Conservation (phyloP, 805 yeast genomes). For the Lipomyces sp. region DNA sequence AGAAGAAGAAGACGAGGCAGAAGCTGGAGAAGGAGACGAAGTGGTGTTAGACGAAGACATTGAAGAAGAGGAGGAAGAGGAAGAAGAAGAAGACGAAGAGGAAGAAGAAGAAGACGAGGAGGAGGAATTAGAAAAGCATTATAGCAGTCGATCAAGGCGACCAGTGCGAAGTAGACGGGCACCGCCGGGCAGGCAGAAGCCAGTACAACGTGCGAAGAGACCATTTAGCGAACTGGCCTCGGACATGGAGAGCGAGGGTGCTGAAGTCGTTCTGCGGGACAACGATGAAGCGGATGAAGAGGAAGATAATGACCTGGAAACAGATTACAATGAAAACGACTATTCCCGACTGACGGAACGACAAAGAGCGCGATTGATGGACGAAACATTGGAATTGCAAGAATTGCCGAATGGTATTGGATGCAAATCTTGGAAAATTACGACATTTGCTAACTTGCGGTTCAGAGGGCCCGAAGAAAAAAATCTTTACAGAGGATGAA, state of each 20-base stretch:
- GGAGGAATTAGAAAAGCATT: slow-evolving; percentile 7
- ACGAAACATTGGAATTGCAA: slow-evolving; percentile 39
- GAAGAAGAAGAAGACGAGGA: slow-evolving; percentile 36
- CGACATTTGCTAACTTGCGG: slow-evolving; percentile 39
- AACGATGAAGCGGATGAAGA: slow-evolving; percentile 37
- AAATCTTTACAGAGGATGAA: slow-evolving; percentile 80
- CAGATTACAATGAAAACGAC: slow-evolving; percentile 27
- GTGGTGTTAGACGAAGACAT: slow-evolving; percentile 14
- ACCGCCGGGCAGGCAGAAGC: slow-evolving; percentile 2
- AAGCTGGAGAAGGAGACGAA: slow-evolving; percentile 4
- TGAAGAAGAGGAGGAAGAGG: slow-evolving; percentile 32
- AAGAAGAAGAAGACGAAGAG: slow-evolving; percentile 7
- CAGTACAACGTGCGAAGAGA: not conserved
- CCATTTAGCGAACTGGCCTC: not conserved
- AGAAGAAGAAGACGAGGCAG: slow-evolving; percentile 23
- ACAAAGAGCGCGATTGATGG: slow-evolving; percentile 45
- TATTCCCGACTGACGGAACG: slow-evolving; percentile 48
- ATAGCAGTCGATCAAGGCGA: not conserved
- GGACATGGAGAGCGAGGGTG: slow-evolving; percentile 14
- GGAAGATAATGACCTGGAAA: slow-evolving; percentile 38
- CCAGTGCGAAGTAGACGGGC: not conserved
- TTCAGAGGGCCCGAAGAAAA: slow-evolving; percentile 50
- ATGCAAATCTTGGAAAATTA: slow-evolving; percentile 38
- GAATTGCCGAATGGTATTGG: slow-evolving; percentile 30
- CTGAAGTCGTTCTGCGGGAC: slow-evolving; percentile 9